Base-by-base conservation (phyloP, 305 asterid species). In the Plantago lanceolata region DNA sequence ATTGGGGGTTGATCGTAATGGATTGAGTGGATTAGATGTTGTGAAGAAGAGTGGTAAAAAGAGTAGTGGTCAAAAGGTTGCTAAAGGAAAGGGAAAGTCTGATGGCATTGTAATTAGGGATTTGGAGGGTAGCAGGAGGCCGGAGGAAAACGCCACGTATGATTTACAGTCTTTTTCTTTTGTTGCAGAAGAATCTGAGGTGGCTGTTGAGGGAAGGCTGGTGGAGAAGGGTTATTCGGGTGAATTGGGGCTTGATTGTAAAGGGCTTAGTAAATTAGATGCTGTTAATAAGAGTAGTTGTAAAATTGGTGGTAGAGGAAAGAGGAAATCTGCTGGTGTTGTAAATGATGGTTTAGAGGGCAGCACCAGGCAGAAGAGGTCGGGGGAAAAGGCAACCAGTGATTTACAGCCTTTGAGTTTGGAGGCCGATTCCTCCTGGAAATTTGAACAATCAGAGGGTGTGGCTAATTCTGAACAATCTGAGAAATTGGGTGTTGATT, bases 311-410 rank as follows among this genome's bases (percentile, higher is more conserved):
- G 68, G 43, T 64, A 70, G 62, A 52, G 67, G 49, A 65, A 65
- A 53, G 64, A 65, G 63, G 48, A 71, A 64, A n/a, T 64, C 28
- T 43, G 65, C 63, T 59, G 51, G 65, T 67, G 62, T 44, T 60
- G 71, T 71, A 40, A 64, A 3, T 55, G 40, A 51, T 44, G 67
- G 31, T 52, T 44, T 57, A 56, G 76, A 69, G 76, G 75, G 43
- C 67, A 78, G 56, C 78, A 78, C 76, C 62, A 73, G 64, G 64
- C 80, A 81, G 73, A 71, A 65, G 47, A 40, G 16, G 47, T 13
- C 47, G 4, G 47, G 12, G 47, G 47, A 40, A 40, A 40, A 40
- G 0, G 12, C 47, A 3, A 40, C n/a, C 15, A 3, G 16, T 40
- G 16, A 40, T 40, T 12, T 40, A 40, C 47, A 12, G 47, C 47